Evolutionary conservation across 768 basidiomycete species (phyloP).

Genomic region (Lenzites betulinus): DNA sequence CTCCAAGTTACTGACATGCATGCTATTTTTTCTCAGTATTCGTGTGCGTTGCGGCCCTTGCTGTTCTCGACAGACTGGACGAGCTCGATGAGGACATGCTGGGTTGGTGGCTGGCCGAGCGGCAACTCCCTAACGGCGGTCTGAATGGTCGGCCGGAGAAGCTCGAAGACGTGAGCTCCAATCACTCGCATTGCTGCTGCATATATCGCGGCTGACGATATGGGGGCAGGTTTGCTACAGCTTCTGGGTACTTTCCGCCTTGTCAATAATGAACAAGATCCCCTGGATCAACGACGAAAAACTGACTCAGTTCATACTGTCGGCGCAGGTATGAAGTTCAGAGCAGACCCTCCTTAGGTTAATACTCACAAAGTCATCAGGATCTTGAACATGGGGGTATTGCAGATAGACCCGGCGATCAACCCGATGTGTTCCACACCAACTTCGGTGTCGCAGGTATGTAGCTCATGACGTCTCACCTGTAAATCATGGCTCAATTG

Average conservation of each 20-base stretch:
- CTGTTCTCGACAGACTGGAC: constrained; percentile 84
- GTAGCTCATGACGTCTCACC: background rate
- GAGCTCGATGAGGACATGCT: constrained; percentile 77
- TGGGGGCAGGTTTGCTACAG: constrained; percentile 91
- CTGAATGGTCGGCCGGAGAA: constrained; percentile 98
- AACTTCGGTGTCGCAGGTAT: constrained; percentile 86
- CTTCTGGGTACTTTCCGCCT: constrained; percentile 90
- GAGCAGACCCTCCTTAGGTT: background rate
- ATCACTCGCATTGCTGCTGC: too few species aligned
- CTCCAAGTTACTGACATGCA: background rate
- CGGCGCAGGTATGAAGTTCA: constrained; percentile 66
- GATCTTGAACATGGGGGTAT: constrained; percentile 92
- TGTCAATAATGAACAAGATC: constrained; percentile 82
- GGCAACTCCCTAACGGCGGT: constrained; percentile 91
- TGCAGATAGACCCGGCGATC: constrained; percentile 89
- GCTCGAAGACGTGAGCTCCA: constrained; percentile 77
- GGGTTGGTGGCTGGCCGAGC: constrained; percentile 91
- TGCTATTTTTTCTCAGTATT: constrained; percentile 58
- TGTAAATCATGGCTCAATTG: background rate
- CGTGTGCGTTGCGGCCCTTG: constrained; percentile 84
- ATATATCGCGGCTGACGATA: background rate
- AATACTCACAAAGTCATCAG: constrained; percentile 39
- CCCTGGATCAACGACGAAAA: constrained; percentile 88
- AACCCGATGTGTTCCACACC: constrained; percentile 98
- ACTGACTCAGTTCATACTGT: constrained; percentile 79